Evolutionary conservation across 257 asterid species (phyloP).

Genomic region (Solanum piurae): DNA sequence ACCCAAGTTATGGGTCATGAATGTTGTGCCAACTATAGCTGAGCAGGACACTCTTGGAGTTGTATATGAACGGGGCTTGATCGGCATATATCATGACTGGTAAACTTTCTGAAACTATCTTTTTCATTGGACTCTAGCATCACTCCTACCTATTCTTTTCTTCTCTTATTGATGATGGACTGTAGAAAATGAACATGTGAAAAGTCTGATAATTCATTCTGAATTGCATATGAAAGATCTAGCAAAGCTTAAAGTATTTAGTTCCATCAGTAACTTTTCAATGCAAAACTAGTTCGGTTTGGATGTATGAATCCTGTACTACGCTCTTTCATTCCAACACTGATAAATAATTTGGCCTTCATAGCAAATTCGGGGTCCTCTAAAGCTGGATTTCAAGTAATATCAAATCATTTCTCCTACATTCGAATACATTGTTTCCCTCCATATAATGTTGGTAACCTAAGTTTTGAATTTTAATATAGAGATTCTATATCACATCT

Average conservation of each 20-base stretch:
- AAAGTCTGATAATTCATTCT: background rate
- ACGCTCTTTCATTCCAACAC: background rate
- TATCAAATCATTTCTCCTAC: background rate
- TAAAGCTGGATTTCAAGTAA: background rate
- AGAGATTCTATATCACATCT: background rate
- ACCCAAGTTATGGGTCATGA: slow-evolving; percentile 37
- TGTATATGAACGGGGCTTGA: slow-evolving; percentile 32
- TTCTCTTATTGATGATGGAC: background rate
- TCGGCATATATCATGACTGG: slow-evolving; percentile 41
- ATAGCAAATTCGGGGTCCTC: background rate
- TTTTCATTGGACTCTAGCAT: background rate
- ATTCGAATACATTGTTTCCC: background rate
- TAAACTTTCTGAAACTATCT: background rate
- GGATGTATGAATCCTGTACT: background rate
- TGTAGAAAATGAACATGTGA: background rate
- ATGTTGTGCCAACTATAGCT: slow-evolving; percentile 32
- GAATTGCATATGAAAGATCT: background rate
- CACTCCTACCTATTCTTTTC: background rate
- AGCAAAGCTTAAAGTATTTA: background rate
- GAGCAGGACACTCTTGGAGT: slow-evolving; percentile 29
- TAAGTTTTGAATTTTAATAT: background rate
- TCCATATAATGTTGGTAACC: background rate
- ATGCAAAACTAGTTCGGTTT: background rate
- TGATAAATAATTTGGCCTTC: background rate
- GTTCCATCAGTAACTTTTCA: background rate